Evolutionary conservation across 83 land plant species (phyloP).

Genomic region (Larix sibirica): DNA sequence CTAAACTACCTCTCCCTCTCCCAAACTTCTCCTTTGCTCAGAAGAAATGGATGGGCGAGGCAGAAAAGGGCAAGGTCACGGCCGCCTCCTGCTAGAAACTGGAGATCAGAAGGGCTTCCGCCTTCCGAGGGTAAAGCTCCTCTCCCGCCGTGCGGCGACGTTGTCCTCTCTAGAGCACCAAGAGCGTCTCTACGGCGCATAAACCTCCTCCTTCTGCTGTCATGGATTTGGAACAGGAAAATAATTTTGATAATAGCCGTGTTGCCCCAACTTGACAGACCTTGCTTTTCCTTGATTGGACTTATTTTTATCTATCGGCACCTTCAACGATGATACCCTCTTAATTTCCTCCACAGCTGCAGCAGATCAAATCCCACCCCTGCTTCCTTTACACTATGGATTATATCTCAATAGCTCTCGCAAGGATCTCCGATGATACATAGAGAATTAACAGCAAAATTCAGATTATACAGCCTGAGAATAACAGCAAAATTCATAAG

Average conservation of each 20-base stretch:
- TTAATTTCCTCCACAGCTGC: too few relatives aligned
- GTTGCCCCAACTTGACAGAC: slow-evolving; percentile 16
- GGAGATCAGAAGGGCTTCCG: slow-evolving; percentile 92
- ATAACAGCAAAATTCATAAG: too few relatives aligned
- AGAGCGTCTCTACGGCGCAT: too few relatives aligned
- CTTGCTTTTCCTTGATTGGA: neutral
- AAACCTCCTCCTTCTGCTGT: neutral
- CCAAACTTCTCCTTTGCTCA: neutral
- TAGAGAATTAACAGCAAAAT: too few relatives aligned
- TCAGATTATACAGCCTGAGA: too few relatives aligned
- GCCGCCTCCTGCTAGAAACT: slow-evolving; percentile 89
- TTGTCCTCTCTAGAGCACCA: slow-evolving; percentile 26
- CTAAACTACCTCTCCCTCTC: neutral
- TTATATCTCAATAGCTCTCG: too few relatives aligned
- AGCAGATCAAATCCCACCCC: too few relatives aligned
- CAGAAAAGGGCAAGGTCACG: neutral
- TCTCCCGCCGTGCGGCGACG: slow-evolving; percentile 89
- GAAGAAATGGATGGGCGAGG: neutral
- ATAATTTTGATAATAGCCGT: slow-evolving; percentile 3
- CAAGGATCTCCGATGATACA: too few relatives aligned
- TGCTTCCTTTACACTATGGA: too few relatives aligned
- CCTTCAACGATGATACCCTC: too few relatives aligned
- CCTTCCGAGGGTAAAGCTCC: slow-evolving; percentile 93
- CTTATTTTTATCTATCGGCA: too few relatives aligned
- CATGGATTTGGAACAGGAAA: slow-evolving; percentile 1